A percentile compares a stretch with the other conserved stretches of the same genome.
Conservation (phyloP, 106 monocot genomes). For the Iris macrosiphon region DNA sequence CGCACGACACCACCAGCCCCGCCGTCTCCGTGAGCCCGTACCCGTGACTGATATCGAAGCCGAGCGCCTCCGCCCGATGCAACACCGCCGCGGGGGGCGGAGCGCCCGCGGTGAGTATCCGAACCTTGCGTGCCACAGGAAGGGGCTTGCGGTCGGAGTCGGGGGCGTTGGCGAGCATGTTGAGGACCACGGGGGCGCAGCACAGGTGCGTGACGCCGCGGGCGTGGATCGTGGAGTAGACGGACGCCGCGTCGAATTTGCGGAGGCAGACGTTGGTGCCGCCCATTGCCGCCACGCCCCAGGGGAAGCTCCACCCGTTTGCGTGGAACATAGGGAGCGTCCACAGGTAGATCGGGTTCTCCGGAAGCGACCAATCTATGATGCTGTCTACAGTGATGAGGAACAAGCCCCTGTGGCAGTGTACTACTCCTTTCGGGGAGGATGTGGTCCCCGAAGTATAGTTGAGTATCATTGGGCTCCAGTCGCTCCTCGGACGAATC, state of each 20-base stretch:
- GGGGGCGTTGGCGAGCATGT: constrained; percentile 44
- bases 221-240: constrained; percentile 29
- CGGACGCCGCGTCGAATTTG: constrained; percentile 33
- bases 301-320: constrained; percentile 70
- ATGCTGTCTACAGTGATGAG: constrained; percentile 44
- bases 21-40: constrained; percentile 82
- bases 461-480: constrained; percentile 62
- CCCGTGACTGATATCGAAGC: constrained; percentile 48
- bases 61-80: constrained; percentile 47
- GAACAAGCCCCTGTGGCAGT: constrained; percentile 63
- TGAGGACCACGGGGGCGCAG: constrained; percentile 61
- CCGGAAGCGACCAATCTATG: constrained; percentile 33
- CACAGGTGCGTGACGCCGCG: constrained; percentile 64
- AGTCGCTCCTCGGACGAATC: constrained; percentile 59
- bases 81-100: constrained; percentile 58
- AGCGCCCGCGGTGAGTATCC: constrained; percentile 44
- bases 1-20: constrained; percentile 42
- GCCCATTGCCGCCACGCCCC: constrained; percentile 71
- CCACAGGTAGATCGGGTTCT: constrained; percentile 65
- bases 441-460: constrained; percentile 87
- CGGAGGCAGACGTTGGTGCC: constrained; percentile 69
- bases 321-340: constrained; percentile 81
- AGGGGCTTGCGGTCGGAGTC: constrained; percentile 19
- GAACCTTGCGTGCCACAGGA: constrained; percentile 16
- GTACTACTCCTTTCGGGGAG: constrained; percentile 68